phyloP scores from a whole-genome alignment of 805 yeast genomes.

The Jamesozyma piceae region DNA sequence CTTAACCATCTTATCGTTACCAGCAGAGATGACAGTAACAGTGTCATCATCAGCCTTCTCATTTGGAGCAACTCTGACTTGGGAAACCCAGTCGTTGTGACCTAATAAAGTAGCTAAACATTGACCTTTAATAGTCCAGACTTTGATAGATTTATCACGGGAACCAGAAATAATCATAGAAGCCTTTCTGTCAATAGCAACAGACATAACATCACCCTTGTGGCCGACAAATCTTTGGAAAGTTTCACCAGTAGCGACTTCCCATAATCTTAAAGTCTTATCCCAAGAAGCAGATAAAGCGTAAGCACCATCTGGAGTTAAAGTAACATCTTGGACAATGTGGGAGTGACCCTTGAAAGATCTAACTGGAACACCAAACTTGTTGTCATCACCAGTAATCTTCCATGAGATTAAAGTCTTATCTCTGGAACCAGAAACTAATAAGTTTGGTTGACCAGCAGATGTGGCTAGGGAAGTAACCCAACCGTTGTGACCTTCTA shows the following conservation, averaged over 20 bases:
- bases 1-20: conserved; percentile 98
- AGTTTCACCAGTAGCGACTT: conserved; percentile 86
- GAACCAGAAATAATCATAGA: conserved; percentile 98
- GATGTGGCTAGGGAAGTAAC: conserved; percentile 98
- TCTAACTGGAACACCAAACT: conserved; percentile 96
- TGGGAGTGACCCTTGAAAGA: conserved; percentile 98
- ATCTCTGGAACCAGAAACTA: conserved; percentile 98
- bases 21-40: conserved; percentile 85
- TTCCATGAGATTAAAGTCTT: conserved; percentile 98
- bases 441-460: conserved; percentile 94
- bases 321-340: conserved; percentile 95
- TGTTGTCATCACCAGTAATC: conserved; percentile 89
- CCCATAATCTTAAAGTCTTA: conserved; percentile 98
- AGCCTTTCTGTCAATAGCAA: conserved; percentile 90
- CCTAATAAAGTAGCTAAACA: conserved; percentile 90
- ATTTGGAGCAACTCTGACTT: conserved; percentile 91
- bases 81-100: conserved; percentile 98
- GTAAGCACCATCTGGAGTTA: conserved; percentile 95
- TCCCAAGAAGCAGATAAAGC: conserved; percentile 99
- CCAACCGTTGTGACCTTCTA: conserved; percentile 96
- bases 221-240: conserved; percentile 96
- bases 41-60: conserved; percentile 39
- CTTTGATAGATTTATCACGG: conserved; percentile 97
- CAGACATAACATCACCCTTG: conserved; percentile 94
- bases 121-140: conserved; percentile 98